Conservation (phyloP, 148 eudicot species). For the Rhododendron williamsianum region DNA sequence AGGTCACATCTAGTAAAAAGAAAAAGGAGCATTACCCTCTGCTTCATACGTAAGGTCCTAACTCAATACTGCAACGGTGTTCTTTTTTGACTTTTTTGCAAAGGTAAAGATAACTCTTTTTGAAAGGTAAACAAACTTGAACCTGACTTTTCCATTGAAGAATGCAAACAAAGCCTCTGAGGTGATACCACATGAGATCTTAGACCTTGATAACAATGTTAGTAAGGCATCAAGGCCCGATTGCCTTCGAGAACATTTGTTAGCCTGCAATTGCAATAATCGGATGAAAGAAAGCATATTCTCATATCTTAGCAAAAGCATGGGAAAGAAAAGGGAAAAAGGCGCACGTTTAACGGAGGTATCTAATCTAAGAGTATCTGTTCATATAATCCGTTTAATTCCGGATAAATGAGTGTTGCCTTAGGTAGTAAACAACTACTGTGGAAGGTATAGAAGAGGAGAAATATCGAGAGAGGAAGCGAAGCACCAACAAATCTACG, state of each 20-base stretch:
- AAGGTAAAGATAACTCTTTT: background rate
- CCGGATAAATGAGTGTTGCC: background rate
- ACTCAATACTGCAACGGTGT: background rate
- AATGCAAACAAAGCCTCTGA: background rate
- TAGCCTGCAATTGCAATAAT: background rate
- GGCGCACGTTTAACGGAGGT: background rate
- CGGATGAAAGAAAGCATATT: background rate
- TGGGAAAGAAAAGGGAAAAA: background rate
- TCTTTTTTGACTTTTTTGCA: background rate
- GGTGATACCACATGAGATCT: background rate
- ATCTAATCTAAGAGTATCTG: background rate
- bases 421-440: background rate
- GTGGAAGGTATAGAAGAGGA: background rate
- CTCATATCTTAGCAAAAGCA: background rate
- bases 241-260: background rate
- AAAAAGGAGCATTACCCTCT: background rate
- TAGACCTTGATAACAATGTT: background rate
- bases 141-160: background rate
- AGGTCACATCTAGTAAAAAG: background rate
- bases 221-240: background rate
- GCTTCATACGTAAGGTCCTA: background rate
- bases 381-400: background rate
- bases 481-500: background rate
- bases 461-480: background rate
- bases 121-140: background rate